phyloP scores from a whole-genome alignment of 768 basidiomycete species.

The Rhizopogon vulgaris region DNA sequence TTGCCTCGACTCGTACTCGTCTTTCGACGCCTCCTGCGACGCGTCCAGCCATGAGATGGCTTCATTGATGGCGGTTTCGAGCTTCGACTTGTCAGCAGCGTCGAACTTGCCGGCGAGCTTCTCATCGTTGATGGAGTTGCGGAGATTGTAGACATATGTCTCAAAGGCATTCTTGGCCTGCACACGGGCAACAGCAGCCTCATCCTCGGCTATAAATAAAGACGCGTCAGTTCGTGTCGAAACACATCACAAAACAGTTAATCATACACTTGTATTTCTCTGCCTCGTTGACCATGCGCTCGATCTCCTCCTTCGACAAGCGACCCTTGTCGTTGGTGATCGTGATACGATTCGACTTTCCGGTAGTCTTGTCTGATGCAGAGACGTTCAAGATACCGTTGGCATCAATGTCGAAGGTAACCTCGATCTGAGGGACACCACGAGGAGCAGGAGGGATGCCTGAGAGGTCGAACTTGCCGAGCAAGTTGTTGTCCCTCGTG shows the following conservation, averaged over 20 bases:
- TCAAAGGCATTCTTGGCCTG: slow-evolving; percentile 88
- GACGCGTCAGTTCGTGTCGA: slow-evolving; percentile 5
- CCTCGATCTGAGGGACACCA: slow-evolving; percentile 96
- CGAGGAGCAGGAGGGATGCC: slow-evolving; percentile 96
- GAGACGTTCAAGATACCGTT: slow-evolving; percentile 96
- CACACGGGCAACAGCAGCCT: slow-evolving; percentile 79
- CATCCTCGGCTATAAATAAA: slow-evolving; percentile 62
- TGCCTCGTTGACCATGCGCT: slow-evolving; percentile 94
- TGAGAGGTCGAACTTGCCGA: slow-evolving; percentile 97
- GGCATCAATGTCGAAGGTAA: slow-evolving; percentile 97
- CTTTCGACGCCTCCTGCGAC: slow-evolving; percentile 87
- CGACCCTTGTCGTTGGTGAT: slow-evolving; percentile 97
- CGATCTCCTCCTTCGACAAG: slow-evolving; percentile 95
- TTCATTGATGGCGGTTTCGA: slow-evolving; percentile 77
- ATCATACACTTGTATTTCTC: slow-evolving; percentile 81
- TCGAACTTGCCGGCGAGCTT: slow-evolving; percentile 88
- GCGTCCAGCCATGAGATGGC: slow-evolving; percentile 80
- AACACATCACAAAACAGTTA: not conserved
- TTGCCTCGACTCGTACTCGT: slow-evolving; percentile 89
- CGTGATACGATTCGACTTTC: slow-evolving; percentile 90
- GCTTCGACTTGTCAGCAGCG: slow-evolving; percentile 75
- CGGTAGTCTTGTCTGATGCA: slow-evolving; percentile 93
- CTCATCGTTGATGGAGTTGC: slow-evolving; percentile 81
- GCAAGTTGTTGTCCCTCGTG: slow-evolving; percentile 97
- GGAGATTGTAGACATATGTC: slow-evolving; percentile 92